Base-by-base conservation (phyloP, 768 basidiomycete species). In the Suillus fuscotomentosus region DNA sequence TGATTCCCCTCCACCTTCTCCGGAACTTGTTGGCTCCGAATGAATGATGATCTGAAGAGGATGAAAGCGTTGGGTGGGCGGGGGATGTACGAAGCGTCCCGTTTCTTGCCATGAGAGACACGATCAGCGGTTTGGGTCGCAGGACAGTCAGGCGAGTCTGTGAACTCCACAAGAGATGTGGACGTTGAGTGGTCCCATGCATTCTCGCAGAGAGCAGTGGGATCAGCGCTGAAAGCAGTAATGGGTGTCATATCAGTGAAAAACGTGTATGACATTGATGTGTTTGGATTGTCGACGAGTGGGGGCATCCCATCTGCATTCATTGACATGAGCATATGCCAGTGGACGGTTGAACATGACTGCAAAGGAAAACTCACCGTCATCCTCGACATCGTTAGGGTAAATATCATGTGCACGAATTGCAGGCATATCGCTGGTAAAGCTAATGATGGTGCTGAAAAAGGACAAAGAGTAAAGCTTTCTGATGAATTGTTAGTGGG, bases 11-110 rank as follows among this genome's bases (percentile, higher is more conserved):
- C 91, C 61, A 91, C 90, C 73, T 86, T 86, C 43, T 85, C 88
- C 2, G 91, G 87, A 59, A 92, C 86, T 68, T 87, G 86, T 73
- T 90, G 85, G 69, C 85, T 87, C 39, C 84, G 82, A 74, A 92
- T 90, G 77, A 92, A 92, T 38, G 85, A 86, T 27, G 89, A 89
- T 69, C 91, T 86, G 76, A 92, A 93, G 75, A 92, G 88, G 69
- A 92, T 93, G 78, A 92, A 93, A 65, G 91, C 91, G 76, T 92
- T 93, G 31, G 91, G 91, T 8, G 91, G 91, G 56, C 91, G 87
- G 48, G 91, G 91, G 75, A 92, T 93, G 75, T 92, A 88, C 2
- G 84, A 85, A 62, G 88, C 84, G 70, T 89, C 87, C 61, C 87
- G 84, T 71, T 85, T 84, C 79, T 86, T 89, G 63, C 81, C 81